A percentile compares a stretch with the other conserved stretches of the same genome.
Evolutionary conservation across 768 basidiomycete species (phyloP).

Genomic region (Kwoniella pini): DNA sequence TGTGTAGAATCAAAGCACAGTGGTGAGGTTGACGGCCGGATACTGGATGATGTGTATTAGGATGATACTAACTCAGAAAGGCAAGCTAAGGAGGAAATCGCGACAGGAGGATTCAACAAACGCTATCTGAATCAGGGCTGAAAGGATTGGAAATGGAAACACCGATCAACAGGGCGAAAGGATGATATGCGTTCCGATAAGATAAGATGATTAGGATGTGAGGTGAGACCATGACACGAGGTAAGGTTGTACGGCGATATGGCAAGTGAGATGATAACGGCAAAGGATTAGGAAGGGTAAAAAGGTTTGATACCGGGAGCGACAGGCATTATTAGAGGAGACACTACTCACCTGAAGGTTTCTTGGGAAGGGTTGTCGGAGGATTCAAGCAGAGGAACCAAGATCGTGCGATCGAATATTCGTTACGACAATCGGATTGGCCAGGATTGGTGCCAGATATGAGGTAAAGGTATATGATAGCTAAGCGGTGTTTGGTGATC

Average conservation of each 20-base stretch:
- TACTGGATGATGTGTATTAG: too few relatives aligned
- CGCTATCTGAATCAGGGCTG: not conserved
- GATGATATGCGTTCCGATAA: not conserved
- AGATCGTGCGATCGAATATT: not conserved
- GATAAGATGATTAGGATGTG: not conserved
- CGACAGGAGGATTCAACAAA: too few relatives aligned
- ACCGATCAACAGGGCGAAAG: not conserved
- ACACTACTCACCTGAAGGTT: not conserved
- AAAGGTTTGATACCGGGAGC: not conserved
- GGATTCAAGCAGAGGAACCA: not conserved
- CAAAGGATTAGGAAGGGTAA: not conserved
- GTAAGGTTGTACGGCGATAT: too few relatives aligned
- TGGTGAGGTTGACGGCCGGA: too few relatives aligned
- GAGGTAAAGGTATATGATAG: not conserved
- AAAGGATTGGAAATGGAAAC: not conserved
- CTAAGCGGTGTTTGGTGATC: constrained; percentile 10
- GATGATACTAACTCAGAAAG: too few relatives aligned
- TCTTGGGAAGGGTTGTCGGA: not conserved
- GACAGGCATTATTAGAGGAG: not conserved
- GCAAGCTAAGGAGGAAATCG: too few relatives aligned
- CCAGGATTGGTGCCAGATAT: not conserved
- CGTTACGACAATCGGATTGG: not conserved
- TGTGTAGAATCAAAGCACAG: too few relatives aligned
- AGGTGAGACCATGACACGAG: not conserved
- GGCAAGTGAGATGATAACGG: not conserved